Evolutionary conservation across 2,329 filamentous ascomycete species (phyloP), one percentile per base, ranked within the genome.

Genomic region (Aspergillus versicolor): DNA sequence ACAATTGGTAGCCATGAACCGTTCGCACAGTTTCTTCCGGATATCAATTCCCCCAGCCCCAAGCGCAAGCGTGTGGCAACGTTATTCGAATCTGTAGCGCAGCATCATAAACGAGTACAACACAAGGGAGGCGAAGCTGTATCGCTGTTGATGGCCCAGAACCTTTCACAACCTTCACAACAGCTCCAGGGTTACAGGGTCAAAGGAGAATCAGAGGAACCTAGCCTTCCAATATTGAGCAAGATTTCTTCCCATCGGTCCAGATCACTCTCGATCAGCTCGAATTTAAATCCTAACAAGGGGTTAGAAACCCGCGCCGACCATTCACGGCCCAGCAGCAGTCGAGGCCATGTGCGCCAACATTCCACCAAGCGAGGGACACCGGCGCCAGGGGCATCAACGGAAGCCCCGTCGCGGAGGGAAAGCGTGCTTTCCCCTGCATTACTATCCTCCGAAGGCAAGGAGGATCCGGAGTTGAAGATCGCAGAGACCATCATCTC

Each of bases 11-110:
- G 52, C 8, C 38, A 62, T 57, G 64, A 59, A 34, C 52, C 61
- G 52, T 59, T 62, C 60, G 71, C 70, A 15, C 68, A 75, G 41
- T 77, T 77, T 44, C 66, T 77, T 13, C 73, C 70, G 3, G 72
- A 75, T 55, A 60, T 71, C 13, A 66, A 67, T 51, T 75, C 74
- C 2, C 73, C 73, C 4, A 77, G 73, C 44, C 74, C 74, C 3
- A 77, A 77, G 59, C 69, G 75, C 43, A 77, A 76, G 62, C 70
- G 75, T 37, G 73, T 77, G n/a, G 71, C 73, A 40, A 76, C 69
- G 1, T 65, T 77, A 2, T 77, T 77, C 44, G 74, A 77, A 57
- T 69, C 70, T 3, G 75, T 73, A 9, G 69, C 73, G 4, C 73
- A 76, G 48, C 73, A 76, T 63, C 75, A 77, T 57, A 72, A 69